A percentile compares a stretch with the other conserved stretches of the same genome.
phyloP scores from a whole-genome alignment of 2,329 filamentous ascomycete species.

The Aspergillus japonicus region DNA sequence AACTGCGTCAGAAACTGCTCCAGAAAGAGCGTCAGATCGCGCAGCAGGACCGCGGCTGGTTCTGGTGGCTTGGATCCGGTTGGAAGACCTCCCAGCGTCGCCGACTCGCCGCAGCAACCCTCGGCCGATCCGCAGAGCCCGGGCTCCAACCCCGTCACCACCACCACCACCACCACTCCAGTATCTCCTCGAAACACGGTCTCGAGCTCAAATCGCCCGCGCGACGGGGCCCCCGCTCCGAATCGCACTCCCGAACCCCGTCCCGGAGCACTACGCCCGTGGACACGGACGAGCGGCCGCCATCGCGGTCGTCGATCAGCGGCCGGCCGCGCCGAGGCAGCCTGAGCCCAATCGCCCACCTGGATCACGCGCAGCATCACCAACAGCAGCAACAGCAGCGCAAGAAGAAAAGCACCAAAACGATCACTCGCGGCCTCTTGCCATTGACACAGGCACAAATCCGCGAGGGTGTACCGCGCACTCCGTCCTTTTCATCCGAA shows the following conservation, averaged over 20 bases:
- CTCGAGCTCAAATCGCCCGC: slow-evolving; percentile 31
- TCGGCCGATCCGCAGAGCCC: slow-evolving; percentile 27
- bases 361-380: neutral
- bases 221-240: slow-evolving; percentile 37
- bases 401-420: slow-evolving; percentile 33
- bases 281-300: slow-evolving; percentile 39
- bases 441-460: slow-evolving; percentile 40
- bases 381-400: slow-evolving; percentile 30
- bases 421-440: slow-evolving; percentile 32
- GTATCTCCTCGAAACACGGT: slow-evolving; percentile 24
- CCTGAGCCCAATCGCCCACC: slow-evolving; percentile 21
- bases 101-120: slow-evolving; percentile 28
- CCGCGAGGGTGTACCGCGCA: slow-evolving; percentile 32
- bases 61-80: slow-evolving; percentile 77
- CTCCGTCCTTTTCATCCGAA: slow-evolving; percentile 37
- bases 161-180: slow-evolving; percentile 29
- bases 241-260: slow-evolving; percentile 43
- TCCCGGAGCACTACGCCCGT: slow-evolving; percentile 44
- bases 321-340: slow-evolving; percentile 38
- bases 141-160: slow-evolving; percentile 28
- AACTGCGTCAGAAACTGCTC: slow-evolving; percentile 69
- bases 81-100: slow-evolving; percentile 36
- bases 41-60: slow-evolving; percentile 67
- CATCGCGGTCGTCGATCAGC: slow-evolving; percentile 31
- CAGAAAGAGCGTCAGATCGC: slow-evolving; percentile 67